A percentile compares a stretch with the other conserved stretches of the same genome.
Evolutionary conservation across 176 grass and related monocot genomes (phyloP).

Genomic region (Rhynchospora breviuscula): DNA sequence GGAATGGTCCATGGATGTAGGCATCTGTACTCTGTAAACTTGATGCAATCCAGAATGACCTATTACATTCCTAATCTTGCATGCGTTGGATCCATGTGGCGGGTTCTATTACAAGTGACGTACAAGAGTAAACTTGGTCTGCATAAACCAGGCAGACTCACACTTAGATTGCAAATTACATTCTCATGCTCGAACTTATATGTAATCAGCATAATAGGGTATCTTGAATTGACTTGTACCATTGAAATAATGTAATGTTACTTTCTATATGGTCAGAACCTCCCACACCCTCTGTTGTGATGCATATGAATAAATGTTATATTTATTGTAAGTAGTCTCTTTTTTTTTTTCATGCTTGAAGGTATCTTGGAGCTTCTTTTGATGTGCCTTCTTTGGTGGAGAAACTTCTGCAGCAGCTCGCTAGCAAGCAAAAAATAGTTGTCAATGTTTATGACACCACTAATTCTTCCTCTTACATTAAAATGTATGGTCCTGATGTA

Average conservation of each 20-base stretch:
- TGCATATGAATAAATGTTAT: background rate
- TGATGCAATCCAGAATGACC: too few relatives aligned
- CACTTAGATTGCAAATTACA: too few relatives aligned
- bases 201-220: background rate
- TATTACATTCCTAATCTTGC: too few relatives aligned
- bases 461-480: conserved; percentile 50
- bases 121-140: too few relatives aligned
- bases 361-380: conserved; percentile 83
- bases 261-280: conserved; percentile 5
- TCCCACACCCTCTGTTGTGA: background rate
- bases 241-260: background rate
- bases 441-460: conserved; percentile 71
- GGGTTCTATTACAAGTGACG: too few relatives aligned
- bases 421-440: conserved; percentile 72
- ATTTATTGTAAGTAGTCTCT: background rate
- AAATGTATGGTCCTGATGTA: conserved; percentile 63
- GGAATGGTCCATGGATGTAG: too few relatives aligned
- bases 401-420: conserved; percentile 72
- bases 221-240: background rate
- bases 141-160: too few relatives aligned
- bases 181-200: too few relatives aligned
- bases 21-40: too few relatives aligned
- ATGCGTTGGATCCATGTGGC: too few relatives aligned
- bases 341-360: conserved; percentile 26
- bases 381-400: conserved; percentile 76